Evolutionary conservation across 768 basidiomycete species (phyloP).

Genomic region (Auriscalpium vulgare): DNA sequence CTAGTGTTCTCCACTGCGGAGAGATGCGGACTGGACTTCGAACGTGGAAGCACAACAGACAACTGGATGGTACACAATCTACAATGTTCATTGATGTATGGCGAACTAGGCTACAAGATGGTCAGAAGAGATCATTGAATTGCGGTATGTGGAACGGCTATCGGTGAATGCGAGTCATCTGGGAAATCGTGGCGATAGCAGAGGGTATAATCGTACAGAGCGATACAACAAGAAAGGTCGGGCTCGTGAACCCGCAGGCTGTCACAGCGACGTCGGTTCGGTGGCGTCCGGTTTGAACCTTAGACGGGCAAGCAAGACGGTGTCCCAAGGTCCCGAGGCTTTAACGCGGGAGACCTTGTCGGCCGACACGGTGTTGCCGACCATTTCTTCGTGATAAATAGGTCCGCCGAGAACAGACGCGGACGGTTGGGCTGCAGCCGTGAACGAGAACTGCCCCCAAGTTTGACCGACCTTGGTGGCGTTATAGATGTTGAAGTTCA

Average conservation of each 20-base stretch:
- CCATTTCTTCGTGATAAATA: constrained; percentile 35
- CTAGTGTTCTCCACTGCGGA: too few species aligned
- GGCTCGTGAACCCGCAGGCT: not conserved
- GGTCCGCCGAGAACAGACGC: constrained; percentile 36
- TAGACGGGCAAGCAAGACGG: constrained; percentile 55
- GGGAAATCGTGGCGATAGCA: not conserved
- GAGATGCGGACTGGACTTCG: not conserved
- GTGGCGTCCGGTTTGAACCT: constrained; percentile 55
- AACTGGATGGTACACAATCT: not conserved
- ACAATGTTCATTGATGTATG: too few species aligned
- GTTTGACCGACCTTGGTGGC: constrained; percentile 41
- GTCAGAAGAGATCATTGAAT: not conserved
- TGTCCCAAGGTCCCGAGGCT: constrained; percentile 34
- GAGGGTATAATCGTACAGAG: not conserved
- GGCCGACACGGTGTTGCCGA: constrained; percentile 20
- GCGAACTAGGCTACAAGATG: not conserved
- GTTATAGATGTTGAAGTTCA: constrained; percentile 64
- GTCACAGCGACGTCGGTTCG: constrained; percentile 45
- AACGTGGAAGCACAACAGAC: not conserved
- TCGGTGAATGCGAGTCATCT: not conserved
- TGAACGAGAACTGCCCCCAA: constrained; percentile 71
- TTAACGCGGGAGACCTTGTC: constrained; percentile 46
- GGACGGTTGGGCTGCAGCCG: constrained; percentile 26
- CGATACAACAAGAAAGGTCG: not conserved
- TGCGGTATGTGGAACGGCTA: not conserved